These are phyloP conservation scores for Suhomyces anneliseae DNA, from an alignment of 1,139 yeast species.

Conservation along the genomic window DNA sequence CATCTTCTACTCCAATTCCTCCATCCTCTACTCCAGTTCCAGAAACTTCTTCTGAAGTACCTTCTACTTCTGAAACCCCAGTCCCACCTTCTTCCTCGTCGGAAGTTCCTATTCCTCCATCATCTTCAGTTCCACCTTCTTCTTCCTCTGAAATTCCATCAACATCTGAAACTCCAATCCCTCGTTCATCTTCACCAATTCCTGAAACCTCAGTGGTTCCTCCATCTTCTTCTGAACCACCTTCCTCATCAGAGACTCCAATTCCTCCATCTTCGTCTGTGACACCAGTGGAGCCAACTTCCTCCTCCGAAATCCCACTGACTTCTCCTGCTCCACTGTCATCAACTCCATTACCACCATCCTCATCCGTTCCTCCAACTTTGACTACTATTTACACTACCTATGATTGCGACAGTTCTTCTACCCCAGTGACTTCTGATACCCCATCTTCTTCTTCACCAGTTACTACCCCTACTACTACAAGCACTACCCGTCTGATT, in stretches of 20 bases:
- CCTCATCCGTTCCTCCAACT: not conserved
- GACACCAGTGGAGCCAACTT: not conserved
- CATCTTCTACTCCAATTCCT: not conserved
- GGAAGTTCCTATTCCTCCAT: not conserved
- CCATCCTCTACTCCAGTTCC: not conserved
- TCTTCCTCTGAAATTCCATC: not conserved
- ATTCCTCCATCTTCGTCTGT: not conserved
- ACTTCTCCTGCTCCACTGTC: not conserved
- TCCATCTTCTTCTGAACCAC: not conserved
- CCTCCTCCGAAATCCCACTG: not conserved
- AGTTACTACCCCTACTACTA: not conserved
- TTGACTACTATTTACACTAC: not conserved
- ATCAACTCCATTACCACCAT: not conserved
- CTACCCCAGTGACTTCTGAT: not conserved
- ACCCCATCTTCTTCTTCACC: not conserved
- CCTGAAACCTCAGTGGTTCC: conserved; percentile 1
- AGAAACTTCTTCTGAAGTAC: not conserved
- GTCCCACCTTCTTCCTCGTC: not conserved
- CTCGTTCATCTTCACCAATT: not conserved
- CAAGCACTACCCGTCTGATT: not conserved
- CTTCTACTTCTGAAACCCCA: not conserved
- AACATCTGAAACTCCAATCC: not conserved
- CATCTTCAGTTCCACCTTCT: not conserved
- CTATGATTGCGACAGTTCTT: not conserved
- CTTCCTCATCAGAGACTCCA: not conserved